Conservation (phyloP, 352 stramenopile genomes). For the Phytophthora ohioensis region DNA sequence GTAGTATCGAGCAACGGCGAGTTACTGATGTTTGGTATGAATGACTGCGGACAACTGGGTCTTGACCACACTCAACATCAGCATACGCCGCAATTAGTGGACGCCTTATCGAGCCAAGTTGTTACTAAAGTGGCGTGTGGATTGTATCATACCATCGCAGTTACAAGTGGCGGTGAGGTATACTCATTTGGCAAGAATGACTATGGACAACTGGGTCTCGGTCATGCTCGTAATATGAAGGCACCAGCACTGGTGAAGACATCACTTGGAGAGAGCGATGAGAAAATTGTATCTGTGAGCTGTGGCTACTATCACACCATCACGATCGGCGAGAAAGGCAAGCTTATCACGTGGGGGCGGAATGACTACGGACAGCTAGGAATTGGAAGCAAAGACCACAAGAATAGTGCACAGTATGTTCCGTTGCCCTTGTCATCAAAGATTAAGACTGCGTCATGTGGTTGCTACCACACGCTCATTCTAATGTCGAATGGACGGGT, state of each 20-base stretch:
- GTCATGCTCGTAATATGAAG: slow-evolving; percentile 82
- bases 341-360: slow-evolving; percentile 84
- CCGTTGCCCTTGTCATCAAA: slow-evolving; percentile 83
- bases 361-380: slow-evolving; percentile 91
- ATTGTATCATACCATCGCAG: slow-evolving; percentile 81
- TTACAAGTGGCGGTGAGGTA: slow-evolving; percentile 75
- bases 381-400: slow-evolving; percentile 91
- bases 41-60: slow-evolving; percentile 87
- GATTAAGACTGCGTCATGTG: slow-evolving; percentile 80
- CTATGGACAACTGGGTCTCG: slow-evolving; percentile 86
- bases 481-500: slow-evolving; percentile 79
- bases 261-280: slow-evolving; percentile 66
- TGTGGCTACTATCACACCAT: slow-evolving; percentile 91
- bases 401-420: slow-evolving; percentile 81
- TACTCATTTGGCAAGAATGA: slow-evolving; percentile 91
- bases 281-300: slow-evolving; percentile 80
- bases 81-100: slow-evolving; percentile 83
- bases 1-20: slow-evolving; percentile 81
- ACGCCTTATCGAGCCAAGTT: slow-evolving; percentile 75
- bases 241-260: slow-evolving; percentile 77
- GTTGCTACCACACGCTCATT: slow-evolving; percentile 88
- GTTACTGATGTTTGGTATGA: slow-evolving; percentile 90
- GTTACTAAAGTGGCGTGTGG: slow-evolving; percentile 78
- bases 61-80: slow-evolving; percentile 88
- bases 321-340: slow-evolving; percentile 81